Base-by-base conservation (phyloP, 352 stramenopile species). In the Pythium vanterpoolii region DNA sequence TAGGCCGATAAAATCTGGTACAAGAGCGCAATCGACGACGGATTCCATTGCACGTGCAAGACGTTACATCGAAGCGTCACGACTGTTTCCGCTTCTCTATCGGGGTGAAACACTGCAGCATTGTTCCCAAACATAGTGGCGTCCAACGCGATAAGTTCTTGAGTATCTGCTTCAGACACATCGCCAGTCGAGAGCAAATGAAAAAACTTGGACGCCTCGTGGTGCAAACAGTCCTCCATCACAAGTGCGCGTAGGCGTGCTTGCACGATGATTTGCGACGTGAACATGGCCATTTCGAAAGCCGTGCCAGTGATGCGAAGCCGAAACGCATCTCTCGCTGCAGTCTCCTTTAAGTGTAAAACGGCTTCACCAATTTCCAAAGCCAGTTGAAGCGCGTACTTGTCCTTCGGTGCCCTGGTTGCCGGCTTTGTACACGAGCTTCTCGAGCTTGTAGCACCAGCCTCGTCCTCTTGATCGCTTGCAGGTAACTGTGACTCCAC, bases 41-140 rank as follows among this genome's bases (percentile, higher is more conserved):
- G 85, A 53, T 94, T 94, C 85, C 85, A 94, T 52, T 94, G 85
- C 26, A 94, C 27, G 59, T 90, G 68, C 16, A 94, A 58, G 24
- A 89, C 73, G 58, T 88, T 87, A 24, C 88, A 88, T 1, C 84
- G 69, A 27, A 84, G 55, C 49, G 86, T 71, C 1, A 86, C 66
- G 11, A 89, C 64, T 44, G 76, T 57, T n/a, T 88, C 67, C 13
- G 49, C 47, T 39, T 59, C 60, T 18, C 11, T 61, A 55, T 62
- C 42, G 26, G 19, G 27, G 28, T 49, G 58, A 16, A 52, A 24
- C 36, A 27, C 48, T 47, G 42, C 38, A 24, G 47, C 34, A 16
- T 72, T 60, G 3, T 48, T 30, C 9, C 66, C 7, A 60, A 72
- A 86, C n/a, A 69, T 60, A 10, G 64, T 73, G 42, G 84, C 58